These are phyloP conservation scores for Komagataella ulmi DNA, from an alignment of 805 yeast species.

Conservation along the genomic window DNA sequence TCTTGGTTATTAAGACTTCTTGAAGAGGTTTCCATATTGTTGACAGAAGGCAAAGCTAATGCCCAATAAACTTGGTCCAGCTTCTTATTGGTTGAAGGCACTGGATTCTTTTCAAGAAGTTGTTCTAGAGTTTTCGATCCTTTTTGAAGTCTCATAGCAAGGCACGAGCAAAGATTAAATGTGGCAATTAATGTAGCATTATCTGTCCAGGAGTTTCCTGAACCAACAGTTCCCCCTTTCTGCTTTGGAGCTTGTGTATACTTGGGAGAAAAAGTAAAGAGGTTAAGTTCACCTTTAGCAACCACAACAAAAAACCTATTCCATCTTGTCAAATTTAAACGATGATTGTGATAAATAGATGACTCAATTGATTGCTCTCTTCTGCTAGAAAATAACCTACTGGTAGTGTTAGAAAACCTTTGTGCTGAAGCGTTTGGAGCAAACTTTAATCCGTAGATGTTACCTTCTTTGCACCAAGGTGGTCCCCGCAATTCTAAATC, in stretches of 20 bases:
- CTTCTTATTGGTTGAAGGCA: slow-evolving; percentile 15
- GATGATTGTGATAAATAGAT: not conserved
- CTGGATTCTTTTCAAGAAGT: slow-evolving; percentile 6
- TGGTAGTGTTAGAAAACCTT: not conserved
- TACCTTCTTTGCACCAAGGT: slow-evolving; percentile 69
- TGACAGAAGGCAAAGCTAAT: slow-evolving; percentile 35
- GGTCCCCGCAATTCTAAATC: slow-evolving; percentile 57
- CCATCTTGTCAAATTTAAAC: slow-evolving; percentile 18
- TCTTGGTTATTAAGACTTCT: not conserved
- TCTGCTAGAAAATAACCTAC: slow-evolving; percentile 23
- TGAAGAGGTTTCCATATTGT: slow-evolving; percentile 8
- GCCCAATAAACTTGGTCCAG: slow-evolving; percentile 36
- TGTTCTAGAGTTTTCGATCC: slow-evolving; percentile 9
- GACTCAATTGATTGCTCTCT: not conserved
- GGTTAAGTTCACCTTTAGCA: slow-evolving; percentile 48
- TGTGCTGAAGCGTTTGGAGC: not conserved
- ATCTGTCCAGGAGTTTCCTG: slow-evolving; percentile 53
- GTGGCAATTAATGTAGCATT: slow-evolving; percentile 45
- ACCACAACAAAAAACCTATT: slow-evolving; percentile 49
- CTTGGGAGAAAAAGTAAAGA: slow-evolving; percentile 33
- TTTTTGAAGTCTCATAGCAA: slow-evolving; percentile 30
- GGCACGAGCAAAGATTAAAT: slow-evolving; percentile 37
- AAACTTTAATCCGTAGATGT: not conserved
- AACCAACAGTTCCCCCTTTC: slow-evolving; percentile 15
- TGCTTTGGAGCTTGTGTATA: not conserved